These are phyloP conservation scores for Sapria himalayana DNA, from an alignment of 345 rosid genomes.

Conservation along the genomic window DNA sequence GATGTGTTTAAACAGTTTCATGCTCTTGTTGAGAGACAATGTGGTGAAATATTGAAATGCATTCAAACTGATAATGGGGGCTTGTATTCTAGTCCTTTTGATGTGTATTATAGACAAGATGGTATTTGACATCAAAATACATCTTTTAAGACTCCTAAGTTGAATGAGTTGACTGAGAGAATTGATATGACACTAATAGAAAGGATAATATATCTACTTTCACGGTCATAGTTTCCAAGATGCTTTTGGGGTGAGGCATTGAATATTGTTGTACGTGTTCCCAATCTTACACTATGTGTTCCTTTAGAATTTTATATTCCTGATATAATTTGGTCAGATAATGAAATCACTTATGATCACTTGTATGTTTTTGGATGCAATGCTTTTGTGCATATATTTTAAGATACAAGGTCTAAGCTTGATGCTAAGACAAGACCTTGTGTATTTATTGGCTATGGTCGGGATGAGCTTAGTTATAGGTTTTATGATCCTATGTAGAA, in stretches of 20 bases:
- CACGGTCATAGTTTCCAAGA: neutral
- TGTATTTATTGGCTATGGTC: too few species aligned
- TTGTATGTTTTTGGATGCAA: constrained; percentile 2
- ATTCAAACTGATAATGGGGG: neutral
- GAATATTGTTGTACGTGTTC: neutral
- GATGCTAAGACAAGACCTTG: neutral
- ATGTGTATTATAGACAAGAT: neutral
- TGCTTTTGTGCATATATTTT: neutral
- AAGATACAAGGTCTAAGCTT: neutral
- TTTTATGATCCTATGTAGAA: neutral
- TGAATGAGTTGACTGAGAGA: constrained; percentile 5
- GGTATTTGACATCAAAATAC: constrained; percentile 1
- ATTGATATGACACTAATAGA: constrained; percentile 2
- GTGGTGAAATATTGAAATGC: neutral
- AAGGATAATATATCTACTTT: constrained; percentile 1
- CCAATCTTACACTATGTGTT: constrained; percentile 2
- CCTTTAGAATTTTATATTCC: neutral
- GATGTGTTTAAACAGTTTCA: too few species aligned
- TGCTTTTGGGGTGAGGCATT: constrained; percentile 2
- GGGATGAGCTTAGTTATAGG: too few species aligned
- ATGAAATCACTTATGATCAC: constrained; percentile 3
- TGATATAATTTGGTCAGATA: neutral
- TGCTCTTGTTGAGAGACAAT: neutral
- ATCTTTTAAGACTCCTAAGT: neutral
- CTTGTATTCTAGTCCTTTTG: constrained; percentile 1